These are phyloP conservation scores for Diplogelasinospora grovesii DNA, from an alignment of 495 filamentous ascomycete genomes.

Conservation along the genomic window DNA sequence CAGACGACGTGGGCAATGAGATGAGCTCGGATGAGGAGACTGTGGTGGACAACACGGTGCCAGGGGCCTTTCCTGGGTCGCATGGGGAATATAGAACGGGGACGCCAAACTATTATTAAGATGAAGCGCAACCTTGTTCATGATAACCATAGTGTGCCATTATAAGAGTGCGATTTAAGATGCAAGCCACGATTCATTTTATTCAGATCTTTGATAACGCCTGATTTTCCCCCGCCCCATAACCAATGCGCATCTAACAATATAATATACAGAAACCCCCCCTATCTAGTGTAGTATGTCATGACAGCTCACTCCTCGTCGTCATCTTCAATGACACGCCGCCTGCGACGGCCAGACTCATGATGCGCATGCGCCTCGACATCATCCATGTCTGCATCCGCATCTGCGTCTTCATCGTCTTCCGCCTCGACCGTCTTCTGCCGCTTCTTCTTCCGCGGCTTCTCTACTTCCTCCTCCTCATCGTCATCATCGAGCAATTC, in stretches of 20 bases:
- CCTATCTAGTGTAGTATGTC: not conserved
- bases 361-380: constrained; percentile 33
- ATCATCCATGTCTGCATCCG: constrained; percentile 33
- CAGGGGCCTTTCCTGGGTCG: constrained; percentile 34
- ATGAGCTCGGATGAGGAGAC: constrained; percentile 43
- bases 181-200: too few species aligned
- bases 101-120: constrained; percentile 34
- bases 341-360: constrained; percentile 29
- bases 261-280: constrained; percentile 8
- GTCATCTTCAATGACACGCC: constrained; percentile 44
- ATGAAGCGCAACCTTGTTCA: too few species aligned
- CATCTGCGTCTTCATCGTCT: constrained; percentile 19
- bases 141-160: too few species aligned
- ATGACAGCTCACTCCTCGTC: constrained; percentile 29
- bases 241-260: not conserved
- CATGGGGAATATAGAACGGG: constrained; percentile 29
- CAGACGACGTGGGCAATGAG: constrained; percentile 40
- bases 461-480: constrained; percentile 40
- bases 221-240: not conserved
- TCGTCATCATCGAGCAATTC: constrained; percentile 40
- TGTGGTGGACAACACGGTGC: constrained; percentile 13
- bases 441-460: constrained; percentile 39
- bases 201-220: not conserved
- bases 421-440: constrained; percentile 36
- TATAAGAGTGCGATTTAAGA: too few species aligned